phyloP scores from a whole-genome alignment of 2,329 filamentous ascomycete genomes.

The Xylariaceae sp. region DNA sequence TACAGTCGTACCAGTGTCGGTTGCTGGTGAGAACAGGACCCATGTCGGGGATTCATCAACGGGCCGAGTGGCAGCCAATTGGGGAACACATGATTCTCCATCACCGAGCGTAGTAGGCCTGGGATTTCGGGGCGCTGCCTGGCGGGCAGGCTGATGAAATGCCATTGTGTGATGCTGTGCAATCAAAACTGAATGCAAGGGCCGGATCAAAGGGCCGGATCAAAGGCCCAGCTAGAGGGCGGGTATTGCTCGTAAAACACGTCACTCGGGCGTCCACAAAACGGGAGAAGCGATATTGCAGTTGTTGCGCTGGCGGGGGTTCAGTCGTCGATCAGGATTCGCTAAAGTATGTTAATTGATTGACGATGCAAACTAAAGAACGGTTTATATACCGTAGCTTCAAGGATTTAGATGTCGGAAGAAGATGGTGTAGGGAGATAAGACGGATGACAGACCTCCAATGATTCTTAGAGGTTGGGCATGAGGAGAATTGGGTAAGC shows the following conservation, averaged over 20 bases:
- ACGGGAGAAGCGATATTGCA: not conserved
- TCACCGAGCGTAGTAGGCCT: conserved; percentile 34
- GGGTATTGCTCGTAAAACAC: conserved; percentile 3
- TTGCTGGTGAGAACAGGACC: conserved; percentile 84
- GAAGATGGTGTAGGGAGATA: too few species aligned
- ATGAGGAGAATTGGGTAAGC: not conserved
- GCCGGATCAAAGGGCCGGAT: conserved; percentile 1
- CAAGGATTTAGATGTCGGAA: too few species aligned
- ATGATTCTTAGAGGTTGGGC: not conserved
- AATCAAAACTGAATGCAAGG: not conserved
- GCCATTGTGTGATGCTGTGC: conserved; percentile 39
- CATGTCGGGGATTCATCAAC: conserved; percentile 82
- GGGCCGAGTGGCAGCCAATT: conserved; percentile 31
- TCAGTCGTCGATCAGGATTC: too few species aligned
- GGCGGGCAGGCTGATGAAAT: conserved; percentile 55
- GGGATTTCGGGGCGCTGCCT: conserved; percentile 44
- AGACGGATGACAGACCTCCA: too few species aligned
- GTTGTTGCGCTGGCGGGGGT: not conserved
- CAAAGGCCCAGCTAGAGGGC: conserved; percentile 11
- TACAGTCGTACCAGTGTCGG: conserved; percentile 49
- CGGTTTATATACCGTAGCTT: too few species aligned
- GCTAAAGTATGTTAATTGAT: not conserved
- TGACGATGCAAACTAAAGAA: too few species aligned
- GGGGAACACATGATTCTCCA: conserved; percentile 35
- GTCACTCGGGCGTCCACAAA: conserved; percentile 2